Evolutionary conservation across 2,329 filamentous ascomycete genomes (phyloP), one percentile per base, ranked within the genome.

Genomic region (Tolypocladium endophyticum): DNA sequence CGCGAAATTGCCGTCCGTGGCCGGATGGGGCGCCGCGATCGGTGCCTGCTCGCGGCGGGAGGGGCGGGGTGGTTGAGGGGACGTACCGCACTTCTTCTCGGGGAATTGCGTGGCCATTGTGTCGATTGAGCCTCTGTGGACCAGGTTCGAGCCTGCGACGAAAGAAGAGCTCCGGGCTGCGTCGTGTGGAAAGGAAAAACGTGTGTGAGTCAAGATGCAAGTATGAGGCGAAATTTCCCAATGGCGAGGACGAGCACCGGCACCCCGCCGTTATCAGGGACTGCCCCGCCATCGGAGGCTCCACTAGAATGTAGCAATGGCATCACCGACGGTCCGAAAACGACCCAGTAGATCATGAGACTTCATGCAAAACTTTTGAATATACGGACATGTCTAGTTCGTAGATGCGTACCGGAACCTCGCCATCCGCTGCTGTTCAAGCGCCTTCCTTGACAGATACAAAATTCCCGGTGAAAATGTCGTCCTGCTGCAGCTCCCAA

Each of bases 51-150:
- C 23, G n/a, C 8, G n/a, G 9, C 6, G 56, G 67, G 55, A 56
- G 35, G 38, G 8, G 20, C 38, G 38, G 35, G 43, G 43, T 23
- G n/a, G 16, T 14, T 50, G 55, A 33, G 28, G 28, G 38, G 56
- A 71, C 79, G 61, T 77, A 83, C 81, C 81, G 76, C 80, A 83
- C 73, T 83, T 85, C 77, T 84, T 85, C 61, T 76, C 74, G 55
- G 81, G 79, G 63, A 81, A 81, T 73, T 77, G 74, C 64, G 75
- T 64, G n/a, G 67, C 64, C 70, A 73, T 73, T 12, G 25, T 58
- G 59, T 14, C 23, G 35, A 62, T 60, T 63, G 66, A 16, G 50
- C 50, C 50, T 53, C 50, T 53, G 8, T 23, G 50, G 50, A 23
- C n/a, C 50, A 20, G n/a, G n/a, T n/a, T 25, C 30, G 9, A 12